A percentile compares a stretch with the other conserved stretches of the same genome.
phyloP scores from a whole-genome alignment of 768 basidiomycete genomes.

The Saitozyma podzolica region DNA sequence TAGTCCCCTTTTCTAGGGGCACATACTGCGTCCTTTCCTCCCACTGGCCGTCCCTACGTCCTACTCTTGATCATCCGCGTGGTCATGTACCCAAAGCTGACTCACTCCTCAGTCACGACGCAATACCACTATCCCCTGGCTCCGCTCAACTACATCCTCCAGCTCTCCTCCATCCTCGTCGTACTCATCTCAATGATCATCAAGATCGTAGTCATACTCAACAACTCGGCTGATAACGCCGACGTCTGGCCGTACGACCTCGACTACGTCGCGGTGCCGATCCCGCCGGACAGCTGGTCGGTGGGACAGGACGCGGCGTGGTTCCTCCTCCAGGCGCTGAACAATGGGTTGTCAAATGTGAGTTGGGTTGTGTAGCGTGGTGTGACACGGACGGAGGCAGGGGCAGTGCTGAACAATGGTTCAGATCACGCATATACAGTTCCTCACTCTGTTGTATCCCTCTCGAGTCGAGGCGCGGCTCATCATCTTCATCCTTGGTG shows the following conservation, averaged over 20 bases:
- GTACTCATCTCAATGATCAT: constrained; percentile 76
- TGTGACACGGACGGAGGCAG: not conserved
- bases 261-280: constrained; percentile 78
- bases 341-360: constrained; percentile 82
- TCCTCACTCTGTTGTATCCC: constrained; percentile 90
- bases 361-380: constrained; percentile 33
- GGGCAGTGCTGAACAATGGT: not conserved
- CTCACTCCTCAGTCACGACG: constrained; percentile 63
- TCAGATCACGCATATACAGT: constrained; percentile 96
- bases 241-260: constrained; percentile 93
- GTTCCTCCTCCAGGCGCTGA: constrained; percentile 83
- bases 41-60: not conserved
- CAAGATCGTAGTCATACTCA: constrained; percentile 72
- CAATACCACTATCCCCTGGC: constrained; percentile 96
- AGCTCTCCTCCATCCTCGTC: constrained; percentile 76
- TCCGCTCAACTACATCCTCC: constrained; percentile 85
- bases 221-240: constrained; percentile 63
- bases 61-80: not conserved
- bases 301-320: constrained; percentile 68
- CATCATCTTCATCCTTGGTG: constrained; percentile 79
- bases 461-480: constrained; percentile 82
- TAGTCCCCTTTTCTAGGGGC: too few relatives aligned
- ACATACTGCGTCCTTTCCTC: too few relatives aligned
- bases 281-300: constrained; percentile 72
- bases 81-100: not conserved